Percentiles rank a stretch among this genome's conserved stretches.
These are phyloP conservation scores for Teratosphaeriaceae sp. DNA, from an alignment of 2,329 filamentous ascomycete genomes.

Conservation along the genomic window DNA sequence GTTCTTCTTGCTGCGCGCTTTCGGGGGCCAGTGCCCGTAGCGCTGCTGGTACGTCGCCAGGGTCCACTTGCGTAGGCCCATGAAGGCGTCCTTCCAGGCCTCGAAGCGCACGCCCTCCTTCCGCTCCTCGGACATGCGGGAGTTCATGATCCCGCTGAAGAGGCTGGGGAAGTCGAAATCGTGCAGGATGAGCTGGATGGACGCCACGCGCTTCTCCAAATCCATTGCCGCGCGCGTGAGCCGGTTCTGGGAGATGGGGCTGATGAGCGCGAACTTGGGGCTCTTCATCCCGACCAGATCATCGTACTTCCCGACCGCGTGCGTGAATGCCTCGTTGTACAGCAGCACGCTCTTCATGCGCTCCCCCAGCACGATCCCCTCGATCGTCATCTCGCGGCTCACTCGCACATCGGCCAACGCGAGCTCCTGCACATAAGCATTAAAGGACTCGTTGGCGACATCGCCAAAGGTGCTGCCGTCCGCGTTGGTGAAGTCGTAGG, in stretches of 20 bases:
- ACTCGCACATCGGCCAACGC: slow-evolving; percentile 70
- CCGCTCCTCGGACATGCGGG: slow-evolving; percentile 68
- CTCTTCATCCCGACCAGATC: slow-evolving; percentile 63
- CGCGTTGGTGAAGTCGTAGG: slow-evolving; percentile 55
- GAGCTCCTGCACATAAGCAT: slow-evolving; percentile 70
- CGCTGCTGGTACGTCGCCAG: slow-evolving; percentile 62
- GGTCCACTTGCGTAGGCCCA: slow-evolving; percentile 66
- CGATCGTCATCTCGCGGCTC: slow-evolving; percentile 82
- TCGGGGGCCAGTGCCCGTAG: slow-evolving; percentile 80
- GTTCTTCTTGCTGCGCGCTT: slow-evolving; percentile 87
- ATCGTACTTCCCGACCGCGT: slow-evolving; percentile 78
- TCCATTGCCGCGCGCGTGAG: slow-evolving; percentile 78
- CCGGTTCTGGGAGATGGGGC: slow-evolving; percentile 64
- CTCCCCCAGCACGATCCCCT: slow-evolving; percentile 84
- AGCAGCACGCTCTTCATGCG: slow-evolving; percentile 73
- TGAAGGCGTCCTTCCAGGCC: slow-evolving; percentile 70
- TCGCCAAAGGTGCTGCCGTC: slow-evolving; percentile 60
- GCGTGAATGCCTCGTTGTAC: slow-evolving; percentile 87
- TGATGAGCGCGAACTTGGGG: slow-evolving; percentile 64
- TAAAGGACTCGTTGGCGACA: slow-evolving; percentile 57
- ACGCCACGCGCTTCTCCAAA: slow-evolving; percentile 63
- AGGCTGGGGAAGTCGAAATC: slow-evolving; percentile 88
- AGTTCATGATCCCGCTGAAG: slow-evolving; percentile 82
- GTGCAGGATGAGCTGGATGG: slow-evolving; percentile 65
- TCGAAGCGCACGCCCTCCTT: slow-evolving; percentile 73